A percentile compares a stretch with the other conserved stretches of the same genome.
Evolutionary conservation across 495 filamentous ascomycete genomes (phyloP).

Genomic region (Paragyromitra xinjiangensis): DNA sequence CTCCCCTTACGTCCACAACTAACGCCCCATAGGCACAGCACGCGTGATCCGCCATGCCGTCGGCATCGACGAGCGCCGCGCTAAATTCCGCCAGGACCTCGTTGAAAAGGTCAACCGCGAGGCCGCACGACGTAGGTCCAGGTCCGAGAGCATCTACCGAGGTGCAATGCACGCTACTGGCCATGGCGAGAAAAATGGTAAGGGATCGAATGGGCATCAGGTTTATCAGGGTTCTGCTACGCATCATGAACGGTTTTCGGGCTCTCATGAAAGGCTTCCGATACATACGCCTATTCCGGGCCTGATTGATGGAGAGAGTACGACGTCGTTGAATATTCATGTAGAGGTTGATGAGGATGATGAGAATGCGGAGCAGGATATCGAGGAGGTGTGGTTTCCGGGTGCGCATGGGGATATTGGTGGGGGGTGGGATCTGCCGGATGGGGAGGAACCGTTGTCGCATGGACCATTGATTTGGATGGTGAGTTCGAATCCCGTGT

Average conservation of each 20-base stretch:
- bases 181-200: background rate
- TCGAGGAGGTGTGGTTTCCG: conserved; percentile 85
- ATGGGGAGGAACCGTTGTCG: conserved; percentile 69
- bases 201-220: background rate
- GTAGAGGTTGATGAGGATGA: conserved; percentile 61
- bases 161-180: background rate
- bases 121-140: conserved; percentile 33
- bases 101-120: conserved; percentile 47
- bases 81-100: conserved; percentile 65
- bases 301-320: conserved; percentile 12
- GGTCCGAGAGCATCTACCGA: conserved; percentile 11
- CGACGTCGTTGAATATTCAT: conserved; percentile 39
- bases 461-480: conserved; percentile 85
- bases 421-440: conserved; percentile 76
- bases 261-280: conserved; percentile 25
- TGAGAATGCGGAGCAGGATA: conserved; percentile 72
- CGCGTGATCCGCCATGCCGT: conserved; percentile 74
- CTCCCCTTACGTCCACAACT: background rate
- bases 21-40: conserved; percentile 44
- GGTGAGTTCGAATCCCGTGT: conserved; percentile 61
- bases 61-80: conserved; percentile 78
- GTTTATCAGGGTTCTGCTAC: background rate
- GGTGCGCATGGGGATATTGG: conserved; percentile 85
- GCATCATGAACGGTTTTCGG: conserved; percentile 25
- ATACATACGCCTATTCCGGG: conserved; percentile 1